Base-by-base conservation (phyloP, 352 stramenopile species). In the Phytophthora pseudosyringae region DNA sequence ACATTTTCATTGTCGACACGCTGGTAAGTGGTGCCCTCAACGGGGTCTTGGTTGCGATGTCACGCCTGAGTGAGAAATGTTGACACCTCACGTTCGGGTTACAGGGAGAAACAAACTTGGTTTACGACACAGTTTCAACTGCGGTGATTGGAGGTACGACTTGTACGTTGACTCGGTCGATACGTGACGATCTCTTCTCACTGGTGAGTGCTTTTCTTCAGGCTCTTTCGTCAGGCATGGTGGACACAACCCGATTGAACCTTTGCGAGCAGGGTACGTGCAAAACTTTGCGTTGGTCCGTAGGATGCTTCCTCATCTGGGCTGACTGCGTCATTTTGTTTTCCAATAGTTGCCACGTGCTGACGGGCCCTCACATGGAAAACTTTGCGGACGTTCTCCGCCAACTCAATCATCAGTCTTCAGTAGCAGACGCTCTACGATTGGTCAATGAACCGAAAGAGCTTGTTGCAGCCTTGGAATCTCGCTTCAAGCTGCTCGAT, bases 201-300 rank as follows among this genome's bases (percentile, higher is more conserved):
- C 21, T 31, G 5, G 28, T 10, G 12, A 39, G 10, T 7, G 8
- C 26, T 41, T 56, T 35, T 53, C 16, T 43, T 8, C 25, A 89
- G 82, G 86, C 8, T 78, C 83, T 11, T 87, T 94, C 39, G 74
- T 84, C 12, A 64, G 62, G 15, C 72, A 78, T 13, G 86, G 86
- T 9, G 86, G 86, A 16, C 86, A 94, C 59, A 94, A 94, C 33
- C 79, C 83, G 11, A 86, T 94, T 47, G 86, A 94, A 47, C 81
- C 86, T 8, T 59, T 94, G 28, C 76, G 78, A 54, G 72, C 80
- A 55, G 82, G 80, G 77, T 89, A 49, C 18, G 62, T 61, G 0
- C 39, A 21, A 18, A 26, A 38, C 26, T 2, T 5, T 57, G 31
- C 31, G 31, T 35, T 35, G 31, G 10, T 7, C 10, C 10, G 31